Evolutionary conservation across 495 filamentous ascomycete genomes (phyloP).

Genomic region (Tuber umbilicatum): DNA sequence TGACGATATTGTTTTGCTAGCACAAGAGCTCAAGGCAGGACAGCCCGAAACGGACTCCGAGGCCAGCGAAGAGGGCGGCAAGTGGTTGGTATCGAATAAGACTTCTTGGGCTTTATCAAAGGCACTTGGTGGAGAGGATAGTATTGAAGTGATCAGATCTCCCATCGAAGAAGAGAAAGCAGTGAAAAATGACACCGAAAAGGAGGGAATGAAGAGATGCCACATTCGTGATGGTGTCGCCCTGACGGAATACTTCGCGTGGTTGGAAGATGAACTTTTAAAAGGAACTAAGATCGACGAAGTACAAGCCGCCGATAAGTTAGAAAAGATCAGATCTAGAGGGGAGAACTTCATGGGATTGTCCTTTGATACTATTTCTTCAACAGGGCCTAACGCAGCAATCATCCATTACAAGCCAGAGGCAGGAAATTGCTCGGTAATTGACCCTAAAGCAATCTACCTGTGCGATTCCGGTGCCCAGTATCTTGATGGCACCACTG

Average conservation of each 20-base stretch:
- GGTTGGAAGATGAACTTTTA: conserved; percentile 83
- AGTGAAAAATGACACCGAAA: conserved; percentile 89
- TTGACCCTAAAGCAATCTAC: conserved; percentile 84
- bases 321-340: conserved; percentile 74
- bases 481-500: conserved; percentile 92
- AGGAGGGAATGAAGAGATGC: conserved; percentile 87
- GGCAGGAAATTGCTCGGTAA: conserved; percentile 67
- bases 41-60: conserved; percentile 44
- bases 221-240: conserved; percentile 94
- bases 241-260: conserved; percentile 87
- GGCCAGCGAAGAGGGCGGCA: conserved; percentile 47
- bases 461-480: conserved; percentile 96
- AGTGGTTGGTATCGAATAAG: conserved; percentile 82
- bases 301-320: conserved; percentile 80
- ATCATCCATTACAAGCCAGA: conserved; percentile 97
- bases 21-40: conserved; percentile 45
- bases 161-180: conserved; percentile 91
- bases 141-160: conserved; percentile 79
- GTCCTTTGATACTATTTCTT: conserved; percentile 94
- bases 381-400: conserved; percentile 88
- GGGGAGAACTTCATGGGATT: conserved; percentile 80
- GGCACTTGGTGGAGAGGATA: conserved; percentile 77
- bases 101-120: conserved; percentile 90
- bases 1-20: conserved; percentile 61
- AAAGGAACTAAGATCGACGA: conserved; percentile 68